Percentiles rank a stretch among this genome's conserved stretches.
phyloP scores from a whole-genome alignment of 2,329 filamentous ascomycete genomes.

The Emmonsiellopsis sp. region DNA sequence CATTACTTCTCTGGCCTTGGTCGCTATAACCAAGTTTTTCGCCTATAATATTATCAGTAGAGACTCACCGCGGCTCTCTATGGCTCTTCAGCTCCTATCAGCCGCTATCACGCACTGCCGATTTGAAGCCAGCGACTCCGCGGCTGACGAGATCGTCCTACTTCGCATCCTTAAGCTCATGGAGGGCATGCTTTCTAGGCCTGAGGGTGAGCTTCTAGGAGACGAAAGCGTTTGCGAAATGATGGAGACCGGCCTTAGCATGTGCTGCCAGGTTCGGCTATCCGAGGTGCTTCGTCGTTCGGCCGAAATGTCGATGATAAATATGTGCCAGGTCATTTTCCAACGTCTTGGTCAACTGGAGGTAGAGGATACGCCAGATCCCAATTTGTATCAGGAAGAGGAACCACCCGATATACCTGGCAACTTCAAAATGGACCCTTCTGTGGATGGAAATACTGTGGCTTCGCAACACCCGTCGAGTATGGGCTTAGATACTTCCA shows the following conservation, averaged over 20 bases:
- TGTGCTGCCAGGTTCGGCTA: conserved; percentile 88
- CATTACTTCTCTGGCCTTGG: conserved; percentile 87
- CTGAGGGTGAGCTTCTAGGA: conserved; percentile 84
- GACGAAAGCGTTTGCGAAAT: conserved; percentile 98
- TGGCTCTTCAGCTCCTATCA: conserved; percentile 90
- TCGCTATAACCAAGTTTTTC: conserved; percentile 92
- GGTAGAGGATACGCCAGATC: conserved; percentile 59
- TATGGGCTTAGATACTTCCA: conserved; percentile 28
- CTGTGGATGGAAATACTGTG: conserved; percentile 56
- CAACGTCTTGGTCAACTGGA: conserved; percentile 82
- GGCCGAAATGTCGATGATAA: conserved; percentile 93
- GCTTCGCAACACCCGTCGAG: conserved; percentile 40
- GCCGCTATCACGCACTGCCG: conserved; percentile 95
- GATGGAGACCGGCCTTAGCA: conserved; percentile 96
- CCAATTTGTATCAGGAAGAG: conserved; percentile 55
- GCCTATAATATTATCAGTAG: conserved; percentile 84
- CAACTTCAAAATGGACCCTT: conserved; percentile 74
- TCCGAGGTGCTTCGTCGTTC: conserved; percentile 84
- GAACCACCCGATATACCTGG: conserved; percentile 54
- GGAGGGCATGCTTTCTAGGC: conserved; percentile 95
- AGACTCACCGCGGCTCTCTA: conserved; percentile 73
- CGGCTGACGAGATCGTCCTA: conserved; percentile 90
- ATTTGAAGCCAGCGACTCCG: conserved; percentile 91
- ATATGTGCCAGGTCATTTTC: conserved; percentile 99
- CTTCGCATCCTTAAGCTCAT: conserved; percentile 92